A percentile compares a stretch with the other conserved stretches of the same genome.
Conservation (phyloP, 2,329 filamentous ascomycete genomes). For the Phyllosticta citriasiana region DNA sequence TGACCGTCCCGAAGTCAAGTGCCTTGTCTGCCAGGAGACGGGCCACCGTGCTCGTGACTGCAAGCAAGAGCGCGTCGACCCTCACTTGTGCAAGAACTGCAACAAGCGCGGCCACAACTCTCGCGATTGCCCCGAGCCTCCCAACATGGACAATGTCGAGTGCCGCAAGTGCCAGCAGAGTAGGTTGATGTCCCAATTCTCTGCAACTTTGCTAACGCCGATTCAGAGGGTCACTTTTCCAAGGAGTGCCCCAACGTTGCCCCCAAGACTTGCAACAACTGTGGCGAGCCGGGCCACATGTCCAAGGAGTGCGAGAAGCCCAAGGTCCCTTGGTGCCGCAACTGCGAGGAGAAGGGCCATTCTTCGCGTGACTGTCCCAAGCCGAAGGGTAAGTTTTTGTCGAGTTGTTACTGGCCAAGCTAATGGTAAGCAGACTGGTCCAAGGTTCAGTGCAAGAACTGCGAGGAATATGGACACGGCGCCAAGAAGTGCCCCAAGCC, state of each 20-base stretch:
- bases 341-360: conserved; percentile 56
- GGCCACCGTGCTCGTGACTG: conserved; percentile 64
- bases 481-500: conserved; percentile 22
- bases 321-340: conserved; percentile 39
- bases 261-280: conserved; percentile 26
- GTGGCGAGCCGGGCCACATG: conserved; percentile 26
- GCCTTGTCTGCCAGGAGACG: conserved; percentile 53
- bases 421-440: conserved; percentile 27
- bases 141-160: conserved; percentile 47
- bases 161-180: conserved; percentile 56
- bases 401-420: not conserved
- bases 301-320: conserved; percentile 28
- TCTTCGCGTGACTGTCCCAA: conserved; percentile 47
- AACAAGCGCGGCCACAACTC: conserved; percentile 35
- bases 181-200: conserved; percentile 19
- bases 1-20: conserved; percentile 42
- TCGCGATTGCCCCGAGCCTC: conserved; percentile 30
- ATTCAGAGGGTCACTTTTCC: conserved; percentile 24
- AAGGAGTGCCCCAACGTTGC: conserved; percentile 20
- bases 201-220: not conserved
- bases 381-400: conserved; percentile 30
- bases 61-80: conserved; percentile 44
- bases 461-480: conserved; percentile 15
- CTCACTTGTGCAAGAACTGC: conserved; percentile 60
- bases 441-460: conserved; percentile 40